These are phyloP conservation scores for Physocladia obscura DNA, from an alignment of 192 early-diverging fungal species.

Conservation along the genomic window DNA sequence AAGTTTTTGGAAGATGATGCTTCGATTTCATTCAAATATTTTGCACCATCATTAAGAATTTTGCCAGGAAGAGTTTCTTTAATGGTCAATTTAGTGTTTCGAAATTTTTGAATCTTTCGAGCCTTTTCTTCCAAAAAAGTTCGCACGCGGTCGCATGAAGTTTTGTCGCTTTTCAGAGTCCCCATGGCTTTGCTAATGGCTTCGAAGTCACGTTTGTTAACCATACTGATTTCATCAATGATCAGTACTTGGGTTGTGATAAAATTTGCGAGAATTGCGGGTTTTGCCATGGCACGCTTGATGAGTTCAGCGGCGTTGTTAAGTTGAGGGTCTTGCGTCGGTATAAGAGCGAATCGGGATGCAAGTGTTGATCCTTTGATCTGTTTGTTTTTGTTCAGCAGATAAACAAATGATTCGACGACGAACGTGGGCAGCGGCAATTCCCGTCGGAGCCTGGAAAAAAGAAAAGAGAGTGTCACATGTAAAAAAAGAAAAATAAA, in stretches of 20 bases:
- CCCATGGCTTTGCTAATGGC: constrained; percentile 24
- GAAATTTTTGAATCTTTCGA: background rate
- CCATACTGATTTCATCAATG: constrained; percentile 53
- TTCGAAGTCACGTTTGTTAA: constrained; percentile 33
- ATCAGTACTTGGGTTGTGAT: constrained; percentile 35
- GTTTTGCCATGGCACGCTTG: background rate
- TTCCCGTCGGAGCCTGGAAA: constrained; percentile 45
- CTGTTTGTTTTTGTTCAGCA: background rate
- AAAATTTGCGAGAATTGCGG: constrained; percentile 22
- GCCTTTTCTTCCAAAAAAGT: background rate
- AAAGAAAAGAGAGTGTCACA: background rate
- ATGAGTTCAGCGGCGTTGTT: constrained; percentile 7
- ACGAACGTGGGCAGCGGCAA: constrained; percentile 42
- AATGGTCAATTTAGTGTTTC: background rate
- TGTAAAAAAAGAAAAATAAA: background rate
- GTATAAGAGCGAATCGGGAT: constrained; percentile 33
- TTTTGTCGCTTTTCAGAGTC: background rate
- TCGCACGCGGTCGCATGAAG: background rate
- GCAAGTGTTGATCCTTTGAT: constrained; percentile 42
- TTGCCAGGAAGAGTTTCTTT: too few species aligned
- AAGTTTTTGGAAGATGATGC: background rate
- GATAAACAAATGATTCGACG: constrained; percentile 5
- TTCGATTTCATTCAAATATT: background rate
- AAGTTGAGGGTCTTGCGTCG: background rate
- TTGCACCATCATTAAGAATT: background rate